These are phyloP conservation scores for Paracorniculantispora psalliotae DNA, from an alignment of 2,329 filamentous ascomycete species.

Conservation along the genomic window DNA sequence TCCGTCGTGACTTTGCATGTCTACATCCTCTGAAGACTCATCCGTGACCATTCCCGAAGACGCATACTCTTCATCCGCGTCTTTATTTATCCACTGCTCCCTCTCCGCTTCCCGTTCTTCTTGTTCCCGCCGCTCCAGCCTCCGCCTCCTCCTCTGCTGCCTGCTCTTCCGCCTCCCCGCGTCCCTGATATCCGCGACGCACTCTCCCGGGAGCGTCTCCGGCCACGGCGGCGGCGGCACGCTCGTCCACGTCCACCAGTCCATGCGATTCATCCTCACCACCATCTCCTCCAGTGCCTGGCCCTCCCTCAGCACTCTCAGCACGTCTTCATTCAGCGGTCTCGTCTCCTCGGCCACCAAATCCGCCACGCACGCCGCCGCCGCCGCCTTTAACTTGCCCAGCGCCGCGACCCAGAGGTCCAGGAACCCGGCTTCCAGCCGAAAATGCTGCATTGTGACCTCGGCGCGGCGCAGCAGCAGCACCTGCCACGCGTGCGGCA, in stretches of 20 bases:
- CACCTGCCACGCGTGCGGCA: conserved; percentile 12
- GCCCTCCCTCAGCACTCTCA: background rate
- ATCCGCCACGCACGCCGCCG: conserved; percentile 6
- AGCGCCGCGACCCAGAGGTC: conserved; percentile 8
- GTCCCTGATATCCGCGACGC: background rate
- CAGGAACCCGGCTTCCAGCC: conserved; percentile 6
- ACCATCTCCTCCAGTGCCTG: conserved; percentile 8
- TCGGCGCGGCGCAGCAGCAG: conserved; percentile 4
- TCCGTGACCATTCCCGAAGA: background rate
- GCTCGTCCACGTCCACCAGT: conserved; percentile 11
- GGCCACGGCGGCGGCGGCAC: conserved; percentile 9
- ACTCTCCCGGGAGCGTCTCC: background rate
- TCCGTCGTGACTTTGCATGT: background rate
- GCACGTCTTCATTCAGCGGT: background rate
- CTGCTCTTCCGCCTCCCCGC: background rate
- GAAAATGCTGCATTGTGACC: conserved; percentile 6
- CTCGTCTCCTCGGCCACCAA: background rate
- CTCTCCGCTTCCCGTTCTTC: background rate
- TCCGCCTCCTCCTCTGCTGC: background rate
- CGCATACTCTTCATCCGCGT: background rate
- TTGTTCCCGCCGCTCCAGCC: background rate
- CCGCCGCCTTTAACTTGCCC: conserved; percentile 4
- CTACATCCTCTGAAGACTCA: background rate
- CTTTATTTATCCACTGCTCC: background rate
- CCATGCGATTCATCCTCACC: conserved; percentile 5